Evolutionary conservation across 257 asterid species (phyloP).

Genomic region (Plantago elongata): DNA sequence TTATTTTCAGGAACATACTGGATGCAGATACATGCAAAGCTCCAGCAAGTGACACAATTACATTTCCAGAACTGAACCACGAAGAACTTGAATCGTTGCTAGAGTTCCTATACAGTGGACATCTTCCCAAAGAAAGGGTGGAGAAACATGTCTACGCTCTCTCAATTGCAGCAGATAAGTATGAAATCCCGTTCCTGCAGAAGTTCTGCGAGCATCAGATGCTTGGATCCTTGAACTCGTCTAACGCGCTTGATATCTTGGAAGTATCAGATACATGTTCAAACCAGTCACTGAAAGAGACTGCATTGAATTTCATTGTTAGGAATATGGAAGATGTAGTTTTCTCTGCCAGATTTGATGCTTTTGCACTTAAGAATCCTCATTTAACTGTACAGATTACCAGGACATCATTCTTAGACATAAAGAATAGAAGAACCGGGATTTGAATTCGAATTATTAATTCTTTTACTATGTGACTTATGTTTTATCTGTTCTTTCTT

Average conservation of each 20-base stretch:
- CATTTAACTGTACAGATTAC: slow-evolving; percentile 88
- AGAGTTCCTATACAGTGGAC: slow-evolving; percentile 74
- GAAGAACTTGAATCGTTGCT: slow-evolving; percentile 58
- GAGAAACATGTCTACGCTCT: slow-evolving; percentile 67
- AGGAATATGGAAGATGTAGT: slow-evolving; percentile 87
- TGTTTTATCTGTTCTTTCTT: background rate
- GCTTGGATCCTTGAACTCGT: slow-evolving; percentile 58
- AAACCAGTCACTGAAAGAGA: slow-evolving; percentile 51
- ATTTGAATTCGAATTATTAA: slow-evolving; percentile 15
- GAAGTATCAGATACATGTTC: slow-evolving; percentile 85
- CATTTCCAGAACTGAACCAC: slow-evolving; percentile 54
- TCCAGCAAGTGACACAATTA: slow-evolving; percentile 52
- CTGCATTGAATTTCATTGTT: slow-evolving; percentile 63
- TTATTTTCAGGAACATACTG: slow-evolving; percentile 55
- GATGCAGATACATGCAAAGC: slow-evolving; percentile 86
- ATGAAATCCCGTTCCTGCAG: slow-evolving; percentile 68
- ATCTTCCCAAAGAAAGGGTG: slow-evolving; percentile 46
- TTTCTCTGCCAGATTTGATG: slow-evolving; percentile 66
- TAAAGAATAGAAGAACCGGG: slow-evolving; percentile 39
- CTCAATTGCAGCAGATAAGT: slow-evolving; percentile 86
- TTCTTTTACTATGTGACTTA: background rate
- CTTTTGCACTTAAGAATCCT: slow-evolving; percentile 86
- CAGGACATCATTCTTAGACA: slow-evolving; percentile 79
- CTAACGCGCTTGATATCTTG: slow-evolving; percentile 67
- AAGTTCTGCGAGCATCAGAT: slow-evolving; percentile 66